Evolutionary conservation across 2,329 filamentous ascomycete genomes (phyloP), one percentile per base, ranked within the genome.

Genomic region (Escovopsis sp.): DNA sequence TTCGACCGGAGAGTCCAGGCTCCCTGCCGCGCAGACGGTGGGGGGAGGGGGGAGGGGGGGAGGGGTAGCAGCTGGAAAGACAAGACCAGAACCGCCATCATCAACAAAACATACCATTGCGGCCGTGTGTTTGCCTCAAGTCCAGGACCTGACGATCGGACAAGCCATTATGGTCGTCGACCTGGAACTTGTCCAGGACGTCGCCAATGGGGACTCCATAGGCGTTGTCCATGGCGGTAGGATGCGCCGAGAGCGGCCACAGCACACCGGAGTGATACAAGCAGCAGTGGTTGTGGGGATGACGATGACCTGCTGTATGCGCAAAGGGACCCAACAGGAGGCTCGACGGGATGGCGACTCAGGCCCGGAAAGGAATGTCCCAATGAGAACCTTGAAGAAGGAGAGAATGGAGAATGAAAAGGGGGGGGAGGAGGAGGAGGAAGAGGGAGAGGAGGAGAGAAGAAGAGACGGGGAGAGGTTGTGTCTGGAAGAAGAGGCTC

Each of bases 81-180:
- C 12, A 35, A 15, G 5, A 13, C 10, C 10, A 10, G 4, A 13
- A 15, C 10, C 10, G 9, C 12, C 10, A 33, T 33, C 43, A 16
- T 20, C 24, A 32, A 27, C 72, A 47, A 20, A 32, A 27, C 72
- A 47, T 65, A 82, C 79, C 69, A 68, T 83, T 83, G 57, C 70
- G 75, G 48, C 79, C 79, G 56, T 81, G 60, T 61, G 77, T 79
- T 39, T 62, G 60, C 48, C 73, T 68, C 48, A 69, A 63, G 40
- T 68, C 62, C 37, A 58, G 51, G 42, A 81, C 72, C 58, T 81
- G 76, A n/a, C 65, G 57, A 50, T 78, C 70, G 11, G 62, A 70
- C 53, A 83, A 63, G 50, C 79, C 79, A 48, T 62, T 58, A 35
- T 61, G 56, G 40, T 67, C 63, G 48, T 76, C 65, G 42, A 79